These are phyloP conservation scores for Termitomyces sp. DNA, from an alignment of 768 basidiomycete genomes.

Conservation along the genomic window DNA sequence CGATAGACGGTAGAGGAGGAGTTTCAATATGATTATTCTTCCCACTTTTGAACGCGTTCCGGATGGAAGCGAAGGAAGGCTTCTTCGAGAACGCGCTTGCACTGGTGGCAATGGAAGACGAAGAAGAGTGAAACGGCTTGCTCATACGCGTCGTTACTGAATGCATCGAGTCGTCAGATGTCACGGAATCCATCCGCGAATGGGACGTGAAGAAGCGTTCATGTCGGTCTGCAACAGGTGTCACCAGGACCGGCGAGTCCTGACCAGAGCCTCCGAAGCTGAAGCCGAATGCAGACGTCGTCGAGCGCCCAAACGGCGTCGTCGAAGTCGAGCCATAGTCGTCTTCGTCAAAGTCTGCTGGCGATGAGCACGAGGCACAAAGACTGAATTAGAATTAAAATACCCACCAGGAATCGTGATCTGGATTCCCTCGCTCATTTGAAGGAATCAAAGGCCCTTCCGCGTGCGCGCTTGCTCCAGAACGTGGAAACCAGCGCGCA, in stretches of 20 bases:
- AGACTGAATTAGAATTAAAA: slow-evolving; percentile 3
- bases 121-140: slow-evolving; percentile 66
- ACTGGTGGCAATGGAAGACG: slow-evolving; percentile 59
- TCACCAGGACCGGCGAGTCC: slow-evolving; percentile 62
- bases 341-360: slow-evolving; percentile 69
- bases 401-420: slow-evolving; percentile 60
- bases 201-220: slow-evolving; percentile 67
- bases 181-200: slow-evolving; percentile 69
- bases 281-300: slow-evolving; percentile 36
- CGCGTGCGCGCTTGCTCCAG: slow-evolving; percentile 14
- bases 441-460: slow-evolving; percentile 14
- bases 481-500: slow-evolving; percentile 8
- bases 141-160: slow-evolving; percentile 50
- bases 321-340: slow-evolving; percentile 53
- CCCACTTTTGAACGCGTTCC: slow-evolving; percentile 78
- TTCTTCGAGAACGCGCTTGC: slow-evolving; percentile 71
- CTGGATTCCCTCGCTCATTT: slow-evolving; percentile 49
- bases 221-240: slow-evolving; percentile 45
- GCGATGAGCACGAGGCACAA: slow-evolving; percentile 7
- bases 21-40: slow-evolving; percentile 55
- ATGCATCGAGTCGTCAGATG: slow-evolving; percentile 70
- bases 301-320: slow-evolving; percentile 66
- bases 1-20: slow-evolving; percentile 73
- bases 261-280: slow-evolving; percentile 43
- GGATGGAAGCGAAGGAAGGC: slow-evolving; percentile 79